Evolutionary conservation across 2,329 filamentous ascomycete species (phyloP), one percentile per base, ranked within the genome.

Genomic region (Fonsecaea nubica): DNA sequence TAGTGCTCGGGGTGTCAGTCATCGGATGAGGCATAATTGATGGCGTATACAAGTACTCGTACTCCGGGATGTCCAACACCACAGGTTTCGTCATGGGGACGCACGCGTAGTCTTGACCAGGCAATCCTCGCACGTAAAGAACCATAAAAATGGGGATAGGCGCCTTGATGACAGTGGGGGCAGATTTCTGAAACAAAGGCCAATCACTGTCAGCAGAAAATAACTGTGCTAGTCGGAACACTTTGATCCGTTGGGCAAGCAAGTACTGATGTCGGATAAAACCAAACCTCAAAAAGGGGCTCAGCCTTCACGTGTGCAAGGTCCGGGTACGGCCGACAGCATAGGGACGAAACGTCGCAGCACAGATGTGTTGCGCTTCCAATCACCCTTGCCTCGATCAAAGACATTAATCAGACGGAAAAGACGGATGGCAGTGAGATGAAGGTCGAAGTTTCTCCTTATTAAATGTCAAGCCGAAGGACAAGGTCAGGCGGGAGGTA

Each of bases 151-250:
- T 25, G 45, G 45, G 25, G 45, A 4, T 50, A 3, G n/a, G 40
- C 40, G 40, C 8, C 18, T 50, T 50, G 45, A 50, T 50, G 45
- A 50, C n/a, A 50, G 45, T 21, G 45, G 45, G 18, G 45, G 18
- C 45, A 25, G 13, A 12, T 50, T 18, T 25, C 45, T 25, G 21
- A 50, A 21, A 50, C 25, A 25, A 25, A 18, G 9, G 18, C 45
- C 45, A 50, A 50, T 50, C 45, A 50, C 18, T 12, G 18, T 21
- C 10, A 25, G 18, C 45, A 50, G 21, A 25, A 25, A 25, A 25
- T 18, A 25, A 9, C 3, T 25, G 45, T 25, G 18, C 8, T 25
- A 50, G 25, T 9, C 45, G 9, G 45, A 25, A 25, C 25, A 8
- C 10, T 13, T 2, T 12, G 3, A 10, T 10, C 45, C 15, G 21